Conservation (phyloP, 306 rosid genomes). For the Pyrus communis region DNA sequence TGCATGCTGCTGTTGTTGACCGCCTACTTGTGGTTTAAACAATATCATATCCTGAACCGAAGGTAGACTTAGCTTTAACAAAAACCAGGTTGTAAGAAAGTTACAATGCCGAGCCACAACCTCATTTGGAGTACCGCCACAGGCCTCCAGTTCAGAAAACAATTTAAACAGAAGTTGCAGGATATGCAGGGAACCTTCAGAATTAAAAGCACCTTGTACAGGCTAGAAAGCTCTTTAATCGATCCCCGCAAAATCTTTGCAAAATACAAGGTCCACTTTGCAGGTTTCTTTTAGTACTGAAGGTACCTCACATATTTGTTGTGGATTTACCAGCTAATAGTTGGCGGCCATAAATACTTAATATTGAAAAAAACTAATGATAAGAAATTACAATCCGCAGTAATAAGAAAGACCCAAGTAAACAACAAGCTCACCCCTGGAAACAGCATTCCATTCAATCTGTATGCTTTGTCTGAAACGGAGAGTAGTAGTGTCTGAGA, state of each 20-base stretch:
- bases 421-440: conserved; percentile 66
- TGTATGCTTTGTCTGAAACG: conserved; percentile 87
- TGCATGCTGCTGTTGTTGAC: conserved; percentile 72
- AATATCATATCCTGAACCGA: conserved; percentile 87
- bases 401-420: neutral
- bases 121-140: conserved; percentile 6
- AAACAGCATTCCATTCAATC: conserved; percentile 96
- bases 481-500: conserved; percentile 92
- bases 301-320: conserved; percentile 1
- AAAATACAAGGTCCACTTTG: neutral
- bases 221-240: neutral
- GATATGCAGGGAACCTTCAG: conserved; percentile 10
- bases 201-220: conserved; percentile 2
- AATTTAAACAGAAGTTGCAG: neutral
- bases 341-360: neutral
- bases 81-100: conserved; percentile 6
- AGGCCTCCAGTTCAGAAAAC: neutral
- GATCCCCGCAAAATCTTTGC: neutral
- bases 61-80: conserved; percentile 16
- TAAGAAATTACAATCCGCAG: neutral
- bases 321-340: conserved; percentile 6
- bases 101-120: conserved; percentile 6
- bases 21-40: conserved; percentile 76
- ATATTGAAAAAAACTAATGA: neutral
- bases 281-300: conserved; percentile 2